Base-by-base conservation (phyloP, 2,329 filamentous ascomycete genomes). In the Fusarium armeniacum region DNA sequence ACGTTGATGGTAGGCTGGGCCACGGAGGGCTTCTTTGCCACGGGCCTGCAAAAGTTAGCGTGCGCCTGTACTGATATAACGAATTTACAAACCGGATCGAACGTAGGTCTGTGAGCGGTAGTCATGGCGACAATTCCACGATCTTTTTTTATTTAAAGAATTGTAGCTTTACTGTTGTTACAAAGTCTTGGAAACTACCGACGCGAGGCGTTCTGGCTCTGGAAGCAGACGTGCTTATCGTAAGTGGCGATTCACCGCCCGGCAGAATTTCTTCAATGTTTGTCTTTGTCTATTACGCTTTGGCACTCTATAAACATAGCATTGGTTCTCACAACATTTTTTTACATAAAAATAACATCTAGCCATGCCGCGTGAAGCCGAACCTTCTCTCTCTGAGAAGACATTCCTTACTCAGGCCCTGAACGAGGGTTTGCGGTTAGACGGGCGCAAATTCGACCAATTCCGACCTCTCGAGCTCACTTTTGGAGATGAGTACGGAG, bases 1-100 rank as follows among this genome's bases (percentile, higher is more conserved):
- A 75, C 96, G 92, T 81, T 98, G 95, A 79, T 99, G 96, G 84
- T 98, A 98, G 74, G 94, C 95, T 51, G 93, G 93, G 49, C 96
- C 96, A 76, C 94, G 91, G 64, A 94, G 91, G 76, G 94, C 93
- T 82, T 99, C 96, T 85, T 98, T 98, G 79, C 96, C 96, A 78
- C 91, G 90, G 43, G 95, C 94, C 92, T 94, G 69, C 58, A 47
- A 68, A 24, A 41, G 67, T 81, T 75, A 80, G 77, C 26, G 52
- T 47, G 44, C 43, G 26, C 46, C 43, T 49, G 15, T 41, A 33
- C 10, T 24, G 4, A 16, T 74, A 32, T n/a, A 16, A 13, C 33
- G 4, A 30, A 38, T 24, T 54, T 32, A 71, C 85, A 70, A 87
- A 94, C 93, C 71, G 96, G 96, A 80, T 99, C 96, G 78, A 99